Conservation (phyloP, 495 filamentous ascomycete genomes). For the Penicillium bovifimosum region DNA sequence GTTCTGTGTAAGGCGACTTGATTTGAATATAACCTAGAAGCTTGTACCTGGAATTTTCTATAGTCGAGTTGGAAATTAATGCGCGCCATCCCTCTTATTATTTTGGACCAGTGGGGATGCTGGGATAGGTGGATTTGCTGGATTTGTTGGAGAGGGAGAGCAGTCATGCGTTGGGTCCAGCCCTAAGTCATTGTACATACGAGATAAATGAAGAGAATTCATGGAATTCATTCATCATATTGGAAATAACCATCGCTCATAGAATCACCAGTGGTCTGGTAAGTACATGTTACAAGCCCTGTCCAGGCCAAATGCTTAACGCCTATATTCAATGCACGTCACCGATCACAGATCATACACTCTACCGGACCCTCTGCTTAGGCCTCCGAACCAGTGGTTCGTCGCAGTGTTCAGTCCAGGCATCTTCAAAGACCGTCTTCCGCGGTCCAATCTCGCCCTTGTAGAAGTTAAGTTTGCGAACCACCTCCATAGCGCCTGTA, state of each 20-base stretch:
- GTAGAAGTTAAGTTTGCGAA: slow-evolving; percentile 64
- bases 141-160: background rate
- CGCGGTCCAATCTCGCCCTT: slow-evolving; percentile 57
- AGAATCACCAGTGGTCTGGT: slow-evolving; percentile 8
- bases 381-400: slow-evolving; percentile 18
- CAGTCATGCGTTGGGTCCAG: too few species aligned
- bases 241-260: slow-evolving; percentile 4
- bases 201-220: background rate
- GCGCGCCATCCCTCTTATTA: background rate
- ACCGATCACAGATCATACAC: slow-evolving; percentile 4
- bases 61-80: slow-evolving; percentile 6
- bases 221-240: background rate
- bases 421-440: slow-evolving; percentile 72
- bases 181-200: too few species aligned
- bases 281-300: slow-evolving; percentile 24
- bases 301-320: slow-evolving; percentile 16
- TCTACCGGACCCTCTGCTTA: slow-evolving; percentile 22
- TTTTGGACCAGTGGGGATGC: background rate
- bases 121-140: too few species aligned
- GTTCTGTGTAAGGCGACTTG: background rate
- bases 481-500: slow-evolving; percentile 86
- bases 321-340: slow-evolving; percentile 22
- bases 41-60: slow-evolving; percentile 1
- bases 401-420: slow-evolving; percentile 48
- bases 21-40: slow-evolving; percentile 11